These are phyloP conservation scores for Beauveria sp. DNA, from an alignment of 2,329 filamentous ascomycete species.

Conservation along the genomic window DNA sequence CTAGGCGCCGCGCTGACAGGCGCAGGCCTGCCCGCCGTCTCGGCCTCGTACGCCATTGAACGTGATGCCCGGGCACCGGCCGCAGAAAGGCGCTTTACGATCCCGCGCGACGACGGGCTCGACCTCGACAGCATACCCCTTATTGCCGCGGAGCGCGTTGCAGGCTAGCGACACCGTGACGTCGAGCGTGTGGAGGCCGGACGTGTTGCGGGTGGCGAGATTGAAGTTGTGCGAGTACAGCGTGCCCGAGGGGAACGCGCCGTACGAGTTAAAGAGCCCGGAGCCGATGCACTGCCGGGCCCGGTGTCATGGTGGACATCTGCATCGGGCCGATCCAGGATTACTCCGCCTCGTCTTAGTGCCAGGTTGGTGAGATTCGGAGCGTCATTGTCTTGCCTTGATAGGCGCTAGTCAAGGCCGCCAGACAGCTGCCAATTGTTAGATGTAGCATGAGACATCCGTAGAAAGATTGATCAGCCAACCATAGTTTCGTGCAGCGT, in stretches of 20 bases:
- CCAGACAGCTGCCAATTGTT: too few relatives aligned
- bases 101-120: slow-evolving; percentile 8
- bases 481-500: too few relatives aligned
- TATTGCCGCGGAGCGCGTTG: slow-evolving; percentile 15
- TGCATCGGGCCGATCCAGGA: background rate
- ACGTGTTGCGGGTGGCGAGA: slow-evolving; percentile 18
- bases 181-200: slow-evolving; percentile 17
- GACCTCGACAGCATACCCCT: slow-evolving; percentile 14
- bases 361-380: background rate
- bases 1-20: slow-evolving; percentile 4
- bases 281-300: slow-evolving; percentile 20
- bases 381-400: background rate
- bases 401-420: background rate
- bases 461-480: too few relatives aligned
- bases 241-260: slow-evolving; percentile 16
- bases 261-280: slow-evolving; percentile 19
- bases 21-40: slow-evolving; percentile 11
- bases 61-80: slow-evolving; percentile 14
- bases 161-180: slow-evolving; percentile 19
- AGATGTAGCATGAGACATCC: background rate
- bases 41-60: slow-evolving; percentile 18
- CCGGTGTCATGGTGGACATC: background rate
- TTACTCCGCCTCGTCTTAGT: background rate
- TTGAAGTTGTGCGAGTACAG: slow-evolving; percentile 19
- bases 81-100: slow-evolving; percentile 15